phyloP scores from a whole-genome alignment of 805 yeast species.

The Wickerhamomyces sydowiorum region DNA sequence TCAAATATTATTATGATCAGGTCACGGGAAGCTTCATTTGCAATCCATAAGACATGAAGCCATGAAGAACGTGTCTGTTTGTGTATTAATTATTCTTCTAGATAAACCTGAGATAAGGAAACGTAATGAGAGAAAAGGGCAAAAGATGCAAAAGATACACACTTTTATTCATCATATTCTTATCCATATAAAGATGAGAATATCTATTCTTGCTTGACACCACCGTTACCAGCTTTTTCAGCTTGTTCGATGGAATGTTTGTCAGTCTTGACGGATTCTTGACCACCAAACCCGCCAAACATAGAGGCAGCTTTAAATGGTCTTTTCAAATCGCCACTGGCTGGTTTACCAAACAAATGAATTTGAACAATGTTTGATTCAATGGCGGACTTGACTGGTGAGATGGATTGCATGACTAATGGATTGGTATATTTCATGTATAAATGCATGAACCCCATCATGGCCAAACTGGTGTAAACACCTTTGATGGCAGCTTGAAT shows the following conservation, averaged over 20 bases:
- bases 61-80: no score
- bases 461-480: slow-evolving; percentile 81
- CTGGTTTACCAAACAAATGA: slow-evolving; percentile 77
- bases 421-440: slow-evolving; percentile 98
- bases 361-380: slow-evolving; percentile 90
- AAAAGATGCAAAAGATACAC: neutral
- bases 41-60: no score
- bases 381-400: slow-evolving; percentile 84
- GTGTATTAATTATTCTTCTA: no score
- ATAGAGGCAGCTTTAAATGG: slow-evolving; percentile 89
- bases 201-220: slow-evolving; percentile 74
- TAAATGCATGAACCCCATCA: slow-evolving; percentile 98
- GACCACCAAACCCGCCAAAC: slow-evolving; percentile 50
- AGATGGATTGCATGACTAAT: slow-evolving; percentile 86
- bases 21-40: no score
- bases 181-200: neutral
- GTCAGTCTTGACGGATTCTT: slow-evolving; percentile 65
- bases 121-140: no score
- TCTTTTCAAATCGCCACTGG: slow-evolving; percentile 88
- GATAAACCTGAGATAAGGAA: no score
- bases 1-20: no score
- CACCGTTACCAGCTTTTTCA: slow-evolving; percentile 81
- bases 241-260: slow-evolving; percentile 81
- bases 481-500: slow-evolving; percentile 75
- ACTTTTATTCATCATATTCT: neutral